A percentile compares a stretch with the other conserved stretches of the same genome.
These are phyloP conservation scores for Metarhizium robertsii DNA, from an alignment of 2,329 filamentous ascomycete species.

Conservation along the genomic window DNA sequence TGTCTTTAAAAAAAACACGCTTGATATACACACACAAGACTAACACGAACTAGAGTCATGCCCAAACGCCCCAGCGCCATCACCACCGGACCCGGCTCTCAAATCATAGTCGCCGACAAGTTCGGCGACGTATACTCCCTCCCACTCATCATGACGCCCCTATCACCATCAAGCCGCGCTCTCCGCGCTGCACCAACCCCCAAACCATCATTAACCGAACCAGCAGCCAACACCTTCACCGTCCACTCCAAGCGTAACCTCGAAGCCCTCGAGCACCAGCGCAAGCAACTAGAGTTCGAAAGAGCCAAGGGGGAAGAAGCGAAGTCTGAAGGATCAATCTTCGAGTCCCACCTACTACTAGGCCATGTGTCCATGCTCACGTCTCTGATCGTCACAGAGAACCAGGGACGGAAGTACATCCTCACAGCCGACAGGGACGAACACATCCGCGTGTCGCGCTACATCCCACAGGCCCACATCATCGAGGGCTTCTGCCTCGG, in stretches of 20 bases:
- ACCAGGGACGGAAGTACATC: conserved; percentile 36
- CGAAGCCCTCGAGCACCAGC: conserved; percentile 49
- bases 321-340: conserved; percentile 34
- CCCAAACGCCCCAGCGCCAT: conserved; percentile 82
- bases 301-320: conserved; percentile 16
- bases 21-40: background rate
- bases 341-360: conserved; percentile 70
- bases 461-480: conserved; percentile 72
- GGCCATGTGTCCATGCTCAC: conserved; percentile 96
- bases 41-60: conserved; percentile 51
- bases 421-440: conserved; percentile 49
- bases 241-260: conserved; percentile 58
- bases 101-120: conserved; percentile 82
- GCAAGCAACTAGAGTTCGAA: conserved; percentile 31
- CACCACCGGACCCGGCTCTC: conserved; percentile 57
- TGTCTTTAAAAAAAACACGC: background rate
- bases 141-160: conserved; percentile 43
- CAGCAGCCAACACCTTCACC: conserved; percentile 47
- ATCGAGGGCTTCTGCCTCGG: conserved; percentile 87
- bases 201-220: conserved; percentile 26
- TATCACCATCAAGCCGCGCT: conserved; percentile 7
- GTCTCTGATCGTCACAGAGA: conserved; percentile 50
- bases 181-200: conserved; percentile 10
- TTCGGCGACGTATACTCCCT: conserved; percentile 93
- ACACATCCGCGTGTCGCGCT: conserved; percentile 82